Percentiles rank a stretch among this genome's conserved stretches.
Conservation (phyloP, 768 basidiomycete species). For the Omphalotus guepiniiformis region DNA sequence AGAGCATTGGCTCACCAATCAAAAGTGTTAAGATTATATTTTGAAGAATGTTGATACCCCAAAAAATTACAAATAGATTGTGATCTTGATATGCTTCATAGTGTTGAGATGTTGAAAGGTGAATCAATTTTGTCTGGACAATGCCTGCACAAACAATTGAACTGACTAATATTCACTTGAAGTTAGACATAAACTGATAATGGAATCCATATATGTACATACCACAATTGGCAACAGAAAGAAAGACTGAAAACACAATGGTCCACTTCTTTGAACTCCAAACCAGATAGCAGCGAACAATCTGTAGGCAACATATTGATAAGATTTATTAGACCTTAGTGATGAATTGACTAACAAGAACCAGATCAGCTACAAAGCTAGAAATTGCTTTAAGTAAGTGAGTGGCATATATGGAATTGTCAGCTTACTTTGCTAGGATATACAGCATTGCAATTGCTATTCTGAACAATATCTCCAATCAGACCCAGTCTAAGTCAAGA, state of each 20-base stretch:
- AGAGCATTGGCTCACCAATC: neutral
- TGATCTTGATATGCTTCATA: neutral
- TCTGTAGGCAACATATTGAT: no score
- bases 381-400: neutral
- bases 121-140: neutral
- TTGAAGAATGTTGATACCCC: neutral
- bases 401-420: no score
- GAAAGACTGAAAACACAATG: neutral
- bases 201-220: no score
- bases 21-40: neutral
- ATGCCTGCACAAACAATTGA: neutral
- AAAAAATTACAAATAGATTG: neutral
- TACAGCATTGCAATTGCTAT: conserved; percentile 1
- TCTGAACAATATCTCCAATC: neutral
- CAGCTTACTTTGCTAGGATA: neutral
- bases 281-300: neutral
- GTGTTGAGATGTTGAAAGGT: neutral
- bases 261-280: neutral
- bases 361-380: neutral
- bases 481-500: neutral
- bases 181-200: neutral
- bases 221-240: neutral
- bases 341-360: neutral
- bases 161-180: neutral
- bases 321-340: no score